These are phyloP conservation scores for Cupressus sempervirens DNA, from an alignment of 75 land plant species.

Conservation along the genomic window DNA sequence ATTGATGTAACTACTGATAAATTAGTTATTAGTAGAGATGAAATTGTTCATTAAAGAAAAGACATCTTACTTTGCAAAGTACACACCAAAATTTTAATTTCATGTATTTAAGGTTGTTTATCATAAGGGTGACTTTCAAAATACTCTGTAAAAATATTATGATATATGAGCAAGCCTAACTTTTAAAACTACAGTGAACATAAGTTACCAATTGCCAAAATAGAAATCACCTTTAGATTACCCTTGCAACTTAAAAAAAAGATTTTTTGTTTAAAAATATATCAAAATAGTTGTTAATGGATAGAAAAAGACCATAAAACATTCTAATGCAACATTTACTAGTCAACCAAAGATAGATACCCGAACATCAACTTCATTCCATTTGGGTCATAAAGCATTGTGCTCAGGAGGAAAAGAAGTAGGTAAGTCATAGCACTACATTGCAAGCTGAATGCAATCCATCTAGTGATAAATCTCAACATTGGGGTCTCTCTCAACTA, in stretches of 20 bases:
- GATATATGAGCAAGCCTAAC: neutral
- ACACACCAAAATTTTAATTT: too few relatives aligned
- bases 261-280: neutral
- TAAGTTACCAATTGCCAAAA: too few relatives aligned
- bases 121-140: too few relatives aligned
- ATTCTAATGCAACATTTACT: neutral
- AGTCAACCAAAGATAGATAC: neutral
- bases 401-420: neutral
- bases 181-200: too few relatives aligned
- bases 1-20: too few relatives aligned
- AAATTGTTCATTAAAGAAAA: too few relatives aligned
- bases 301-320: too few relatives aligned
- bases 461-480: constrained; percentile 79
- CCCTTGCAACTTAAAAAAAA: too few relatives aligned
- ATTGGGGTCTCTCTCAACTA: constrained; percentile 80
- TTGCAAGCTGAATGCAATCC: constrained; percentile 69
- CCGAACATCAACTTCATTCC: neutral
- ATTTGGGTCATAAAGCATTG: neutral
- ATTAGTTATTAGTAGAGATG: too few relatives aligned
- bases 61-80: too few relatives aligned
- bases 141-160: neutral
- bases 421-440: constrained; percentile 22
- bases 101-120: too few relatives aligned
- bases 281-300: neutral
- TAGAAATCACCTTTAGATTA: neutral